These are phyloP conservation scores for Xylaria sp. DNA, from an alignment of 2,329 filamentous ascomycete genomes.

Conservation along the genomic window DNA sequence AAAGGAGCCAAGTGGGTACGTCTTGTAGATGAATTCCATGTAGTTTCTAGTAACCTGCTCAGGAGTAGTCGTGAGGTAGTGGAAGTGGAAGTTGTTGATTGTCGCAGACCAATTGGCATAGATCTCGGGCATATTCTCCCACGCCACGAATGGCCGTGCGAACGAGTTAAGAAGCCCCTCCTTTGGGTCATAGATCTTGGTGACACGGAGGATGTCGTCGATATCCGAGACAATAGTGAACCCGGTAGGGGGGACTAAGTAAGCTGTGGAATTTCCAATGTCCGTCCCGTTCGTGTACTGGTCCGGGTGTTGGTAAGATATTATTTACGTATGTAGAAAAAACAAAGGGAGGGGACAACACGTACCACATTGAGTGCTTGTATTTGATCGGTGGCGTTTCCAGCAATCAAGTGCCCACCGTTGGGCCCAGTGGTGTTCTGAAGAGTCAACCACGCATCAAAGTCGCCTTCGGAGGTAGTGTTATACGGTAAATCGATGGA, in stretches of 20 bases:
- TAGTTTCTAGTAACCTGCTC: constrained; percentile 82
- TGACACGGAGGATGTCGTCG: constrained; percentile 83
- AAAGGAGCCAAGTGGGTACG: constrained; percentile 80
- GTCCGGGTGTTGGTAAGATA: background rate
- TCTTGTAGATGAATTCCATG: constrained; percentile 83
- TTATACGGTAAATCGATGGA: constrained; percentile 71
- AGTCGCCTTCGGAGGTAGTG: constrained; percentile 77
- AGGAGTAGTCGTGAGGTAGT: constrained; percentile 83
- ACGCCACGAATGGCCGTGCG: constrained; percentile 74
- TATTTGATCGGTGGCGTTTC: constrained; percentile 72
- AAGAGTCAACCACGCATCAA: constrained; percentile 75
- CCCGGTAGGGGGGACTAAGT: constrained; percentile 76
- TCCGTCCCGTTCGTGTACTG: constrained; percentile 70
- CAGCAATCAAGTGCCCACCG: constrained; percentile 64
- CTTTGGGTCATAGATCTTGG: constrained; percentile 81
- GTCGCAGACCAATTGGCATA: constrained; percentile 79
- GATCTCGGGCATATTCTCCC: constrained; percentile 84
- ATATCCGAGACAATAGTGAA: constrained; percentile 81
- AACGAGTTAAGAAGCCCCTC: constrained; percentile 82
- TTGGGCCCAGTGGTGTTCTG: constrained; percentile 64
- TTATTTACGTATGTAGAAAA: too few species aligned
- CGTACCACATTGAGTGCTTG: constrained; percentile 72
- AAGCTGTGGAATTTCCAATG: constrained; percentile 79
- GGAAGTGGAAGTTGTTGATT: constrained; percentile 77
- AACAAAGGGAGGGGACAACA: background rate